Evolutionary conservation across 116 monocot genomes (phyloP), one percentile per base, ranked within the genome.

Genomic region (Thalassia testudinum): DNA sequence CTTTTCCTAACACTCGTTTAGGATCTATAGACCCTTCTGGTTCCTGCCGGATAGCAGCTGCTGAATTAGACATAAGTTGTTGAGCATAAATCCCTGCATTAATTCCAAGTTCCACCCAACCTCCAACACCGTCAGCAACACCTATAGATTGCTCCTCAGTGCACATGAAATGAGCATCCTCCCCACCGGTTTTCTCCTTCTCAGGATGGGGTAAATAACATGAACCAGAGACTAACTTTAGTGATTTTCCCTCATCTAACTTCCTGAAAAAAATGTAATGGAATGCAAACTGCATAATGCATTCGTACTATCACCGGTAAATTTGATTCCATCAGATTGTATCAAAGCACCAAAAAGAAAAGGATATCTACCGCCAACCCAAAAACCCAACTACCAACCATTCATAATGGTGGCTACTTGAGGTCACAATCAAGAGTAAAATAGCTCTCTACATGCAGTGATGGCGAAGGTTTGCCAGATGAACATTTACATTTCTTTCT

Each of bases 91-190:
- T 50, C n/a, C 87, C 87, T 11, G 87, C 63, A 65, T 87, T 73
- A 57, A 87, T 60, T 42, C 87, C 87, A 60, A 65, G 62, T 24
- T 79, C 76, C 7, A 79, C 87, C 87, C 87, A 87, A 11, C 82
- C 79, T 53, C 87, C 76, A 56, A 87, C 87, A 52, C 87, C 87
- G 66, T 87, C 87, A 15, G 87, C 87, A 16, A 87, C 79, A 24
- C 87, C 87, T 64, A 82, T 73, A 14, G 59, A 75, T 34, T 66
- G 75, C 55, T 76, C 78, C 34, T 73, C 67, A 22, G 6, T 53
- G 51, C 87, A 87, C 24, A 87, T 75, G 59, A 87, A 87, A 56
- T 82, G 82, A 12, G 82, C 87, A 65, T 87, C 87, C 59, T 87
- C 87, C 30, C 87, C 87, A n/a, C 75, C 76, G 47, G 70, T 75